Base-by-base conservation (phyloP, 2,329 filamentous ascomycete species). In the Sarocladium strictum region DNA sequence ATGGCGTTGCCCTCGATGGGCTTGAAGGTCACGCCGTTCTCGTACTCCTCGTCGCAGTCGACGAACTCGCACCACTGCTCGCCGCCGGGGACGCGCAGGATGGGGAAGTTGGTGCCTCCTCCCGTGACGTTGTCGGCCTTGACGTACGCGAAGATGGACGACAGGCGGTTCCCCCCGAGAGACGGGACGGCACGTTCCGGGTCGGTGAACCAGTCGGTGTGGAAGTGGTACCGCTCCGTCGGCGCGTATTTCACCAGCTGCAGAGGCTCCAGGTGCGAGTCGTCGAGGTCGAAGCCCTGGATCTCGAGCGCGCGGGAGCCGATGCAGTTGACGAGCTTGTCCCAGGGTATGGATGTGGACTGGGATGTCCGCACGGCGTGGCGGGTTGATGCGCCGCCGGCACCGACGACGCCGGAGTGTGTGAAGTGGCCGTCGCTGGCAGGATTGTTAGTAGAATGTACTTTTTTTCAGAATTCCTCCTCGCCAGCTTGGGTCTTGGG, bases 131-230 rank as follows among this genome's bases (percentile, higher is more conserved):
- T 71, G 50, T 70, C 68, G 3, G 69, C 72, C 3, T 67, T 65
- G 17, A 77, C 70, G 56, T 77, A 78, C 3, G 68, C 76, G 59
- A 78, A 78, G 61, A 79, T 76, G 14, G 74, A 76, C 21, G 69
- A 72, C 4, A 68, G 58, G 1, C 75, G 65, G 60, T 78, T 77
- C 7, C 75, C 74, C 11, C 75, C 75, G 10, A 69, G 59, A 1
- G 63, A 66, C 5, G 69, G 65, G 1, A 67, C 66, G n/a, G 70
- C 66, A 43, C 73, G 69, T 2, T 64, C 58, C 2, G 66, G 61
- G 53, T 72, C 69, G 3, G 70, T 71, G 65, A 76, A 77, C 76
- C 76, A 78, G 65, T 79, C 76, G 3, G 74, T 76, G 65, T 78
- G 76, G 61, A 72, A 75, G 60, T 76, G 72, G 62, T 75, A 78